Conservation (phyloP, 495 filamentous ascomycete species). For the Penicillium paradoxum region DNA sequence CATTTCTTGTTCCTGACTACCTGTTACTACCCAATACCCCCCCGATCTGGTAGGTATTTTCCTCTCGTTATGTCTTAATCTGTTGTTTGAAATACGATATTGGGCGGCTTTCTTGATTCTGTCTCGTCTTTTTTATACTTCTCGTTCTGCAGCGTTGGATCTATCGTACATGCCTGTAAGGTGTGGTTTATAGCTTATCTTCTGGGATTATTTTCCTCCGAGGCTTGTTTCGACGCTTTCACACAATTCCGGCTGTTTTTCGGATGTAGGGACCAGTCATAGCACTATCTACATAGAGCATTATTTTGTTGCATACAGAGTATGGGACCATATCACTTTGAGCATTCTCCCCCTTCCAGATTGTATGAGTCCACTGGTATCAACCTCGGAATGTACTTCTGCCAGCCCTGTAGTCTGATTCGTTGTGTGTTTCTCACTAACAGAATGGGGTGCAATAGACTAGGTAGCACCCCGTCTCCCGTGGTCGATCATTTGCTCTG, state of each 20-base stretch:
- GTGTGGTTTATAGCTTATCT: not conserved
- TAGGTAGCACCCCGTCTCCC: not conserved
- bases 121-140: not conserved
- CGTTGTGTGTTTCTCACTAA: not conserved
- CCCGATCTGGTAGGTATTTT: slow-evolving; percentile 30
- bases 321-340: not conserved
- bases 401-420: not conserved
- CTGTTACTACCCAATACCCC: slow-evolving; percentile 31
- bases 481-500: slow-evolving; percentile 10
- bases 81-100: slow-evolving; percentile 1
- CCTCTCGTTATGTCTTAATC: slow-evolving; percentile 15
- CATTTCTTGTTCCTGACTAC: slow-evolving; percentile 4
- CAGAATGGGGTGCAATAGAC: not conserved
- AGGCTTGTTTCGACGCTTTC: not conserved
- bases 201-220: not conserved
- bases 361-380: no score
- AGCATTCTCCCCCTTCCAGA: no score
- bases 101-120: slow-evolving; percentile 3
- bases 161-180: not conserved
- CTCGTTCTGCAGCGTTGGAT: not conserved
- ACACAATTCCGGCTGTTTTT: not conserved
- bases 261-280: no score
- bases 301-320: not conserved
- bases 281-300: not conserved
- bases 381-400: slow-evolving; percentile 1